Conservation (phyloP, 2,329 filamentous ascomycete genomes). For the Exophiala sp. region DNA sequence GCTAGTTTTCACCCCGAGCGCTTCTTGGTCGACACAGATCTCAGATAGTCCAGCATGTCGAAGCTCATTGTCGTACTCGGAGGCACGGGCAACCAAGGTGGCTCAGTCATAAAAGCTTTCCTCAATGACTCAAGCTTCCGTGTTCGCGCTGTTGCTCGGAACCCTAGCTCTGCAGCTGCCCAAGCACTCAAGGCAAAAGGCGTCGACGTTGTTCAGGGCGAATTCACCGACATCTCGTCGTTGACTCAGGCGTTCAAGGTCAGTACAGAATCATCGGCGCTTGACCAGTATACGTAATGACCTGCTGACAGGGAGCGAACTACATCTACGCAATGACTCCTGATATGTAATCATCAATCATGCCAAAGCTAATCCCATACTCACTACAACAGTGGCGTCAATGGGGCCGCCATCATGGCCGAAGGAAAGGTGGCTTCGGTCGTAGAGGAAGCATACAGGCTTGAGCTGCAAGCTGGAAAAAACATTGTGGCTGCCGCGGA, state of each 20-base stretch:
- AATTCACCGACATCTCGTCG: conserved; percentile 32
- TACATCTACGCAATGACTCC: too few species aligned
- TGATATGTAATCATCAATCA: conserved; percentile 31
- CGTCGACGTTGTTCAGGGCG: conserved; percentile 31
- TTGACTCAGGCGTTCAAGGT: conserved; percentile 35
- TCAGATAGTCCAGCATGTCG: too few species aligned
- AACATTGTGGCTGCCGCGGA: conserved; percentile 57
- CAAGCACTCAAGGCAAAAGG: conserved; percentile 27
- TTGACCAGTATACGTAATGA: conserved; percentile 52
- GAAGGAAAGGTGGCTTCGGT: too few species aligned
- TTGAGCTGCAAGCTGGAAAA: conserved; percentile 51
- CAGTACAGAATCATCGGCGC: conserved; percentile 53
- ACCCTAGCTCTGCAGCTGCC: conserved; percentile 28
- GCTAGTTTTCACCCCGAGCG: not conserved
- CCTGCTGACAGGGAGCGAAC: too few species aligned
- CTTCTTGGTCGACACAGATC: too few species aligned
- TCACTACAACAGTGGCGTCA: too few species aligned
- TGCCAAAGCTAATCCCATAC: not conserved
- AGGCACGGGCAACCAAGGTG: conserved; percentile 52
- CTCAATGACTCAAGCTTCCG: conserved; percentile 30
- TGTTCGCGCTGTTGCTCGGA: conserved; percentile 35
- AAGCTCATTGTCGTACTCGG: conserved; percentile 48
- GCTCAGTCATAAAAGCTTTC: conserved; percentile 29
- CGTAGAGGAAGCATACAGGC: conserved; percentile 46
- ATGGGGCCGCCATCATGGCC: too few species aligned